These are phyloP conservation scores for Globisporangium abappressorium DNA, from an alignment of 352 stramenopile genomes.

Conservation along the genomic window DNA sequence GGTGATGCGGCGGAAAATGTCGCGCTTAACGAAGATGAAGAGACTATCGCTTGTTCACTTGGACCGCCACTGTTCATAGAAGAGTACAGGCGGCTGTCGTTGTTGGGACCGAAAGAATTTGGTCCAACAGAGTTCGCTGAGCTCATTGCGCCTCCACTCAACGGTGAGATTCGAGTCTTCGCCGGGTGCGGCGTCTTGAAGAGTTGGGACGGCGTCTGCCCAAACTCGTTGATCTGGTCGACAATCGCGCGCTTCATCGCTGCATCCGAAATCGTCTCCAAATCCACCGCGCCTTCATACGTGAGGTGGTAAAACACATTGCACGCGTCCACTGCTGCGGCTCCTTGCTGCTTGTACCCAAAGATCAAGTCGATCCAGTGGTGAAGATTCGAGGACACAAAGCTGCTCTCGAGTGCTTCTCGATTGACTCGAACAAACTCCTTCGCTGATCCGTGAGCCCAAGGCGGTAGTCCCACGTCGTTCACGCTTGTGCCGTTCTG, in stretches of 20 bases:
- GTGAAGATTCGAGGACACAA: conserved; percentile 94
- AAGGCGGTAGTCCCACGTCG: conserved; percentile 92
- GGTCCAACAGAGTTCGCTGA: conserved; percentile 1
- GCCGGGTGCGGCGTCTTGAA: conserved; percentile 81
- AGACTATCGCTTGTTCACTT: conserved; percentile 15
- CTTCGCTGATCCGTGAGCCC: conserved; percentile 90
- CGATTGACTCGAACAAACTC: conserved; percentile 96
- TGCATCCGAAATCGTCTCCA: conserved; percentile 80
- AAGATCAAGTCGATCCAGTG: conserved; percentile 99
- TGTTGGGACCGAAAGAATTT: conserved; percentile 5
- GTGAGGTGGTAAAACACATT: conserved; percentile 99
- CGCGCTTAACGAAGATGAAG: conserved; percentile 9
- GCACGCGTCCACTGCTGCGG: conserved; percentile 89
- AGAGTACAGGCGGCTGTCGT: neutral
- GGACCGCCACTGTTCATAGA: neutral
- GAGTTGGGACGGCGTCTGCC: conserved; percentile 95
- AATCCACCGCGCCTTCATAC: conserved; percentile 96
- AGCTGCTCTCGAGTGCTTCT: conserved; percentile 93
- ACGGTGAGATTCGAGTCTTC: conserved; percentile 15
- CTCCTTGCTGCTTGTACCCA: conserved; percentile 94
- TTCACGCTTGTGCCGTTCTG: conserved; percentile 81
- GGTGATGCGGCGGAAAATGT: conserved; percentile 19
- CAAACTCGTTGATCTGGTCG: conserved; percentile 98
- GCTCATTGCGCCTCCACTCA: neutral
- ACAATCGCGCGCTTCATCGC: conserved; percentile 82